Percentiles rank a stretch among this genome's conserved stretches.
phyloP scores from a whole-genome alignment of 192 early-diverging fungal species.

The Geranomyces michiganensis region DNA sequence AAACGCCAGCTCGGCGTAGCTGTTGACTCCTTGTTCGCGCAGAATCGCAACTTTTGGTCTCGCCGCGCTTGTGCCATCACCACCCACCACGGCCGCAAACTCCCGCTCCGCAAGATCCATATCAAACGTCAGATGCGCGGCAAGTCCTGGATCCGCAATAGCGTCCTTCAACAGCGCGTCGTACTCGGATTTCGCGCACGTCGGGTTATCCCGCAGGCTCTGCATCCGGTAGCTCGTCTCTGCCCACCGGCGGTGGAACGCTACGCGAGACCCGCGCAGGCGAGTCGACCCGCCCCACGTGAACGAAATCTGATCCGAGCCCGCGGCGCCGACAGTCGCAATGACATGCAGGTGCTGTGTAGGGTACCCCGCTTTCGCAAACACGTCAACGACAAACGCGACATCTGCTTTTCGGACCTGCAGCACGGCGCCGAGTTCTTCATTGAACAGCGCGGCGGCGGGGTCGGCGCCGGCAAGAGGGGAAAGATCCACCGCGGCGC shows the following conservation, averaged over 20 bases:
- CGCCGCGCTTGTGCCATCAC: not conserved
- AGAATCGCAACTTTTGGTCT: conserved; percentile 88
- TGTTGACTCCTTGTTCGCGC: conserved; percentile 98
- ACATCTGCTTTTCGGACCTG: conserved; percentile 73
- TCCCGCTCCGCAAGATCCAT: not conserved
- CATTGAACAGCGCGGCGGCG: conserved; percentile 84
- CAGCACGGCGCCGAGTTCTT: conserved; percentile 97
- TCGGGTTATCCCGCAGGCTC: conserved; percentile 84
- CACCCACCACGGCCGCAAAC: not conserved
- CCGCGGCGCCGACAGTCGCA: conserved; percentile 56
- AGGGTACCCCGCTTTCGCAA: conserved; percentile 61
- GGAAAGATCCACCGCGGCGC: conserved; percentile 70
- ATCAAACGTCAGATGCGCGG: conserved; percentile 78
- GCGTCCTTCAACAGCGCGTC: conserved; percentile 65
- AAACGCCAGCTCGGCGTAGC: conserved; percentile 91
- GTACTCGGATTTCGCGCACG: conserved; percentile 83
- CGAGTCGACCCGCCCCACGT: conserved; percentile 42
- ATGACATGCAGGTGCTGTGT: conserved; percentile 55
- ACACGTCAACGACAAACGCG: conserved; percentile 52
- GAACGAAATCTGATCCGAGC: conserved; percentile 54
- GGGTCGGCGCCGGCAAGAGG: conserved; percentile 43
- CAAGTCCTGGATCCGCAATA: conserved; percentile 81
- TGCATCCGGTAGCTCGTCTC: conserved; percentile 94
- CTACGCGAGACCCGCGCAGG: conserved; percentile 60
- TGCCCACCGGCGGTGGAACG: conserved; percentile 82